These are phyloP conservation scores for Pichia paraexigua DNA, from an alignment of 805 yeast species.

Conservation along the genomic window DNA sequence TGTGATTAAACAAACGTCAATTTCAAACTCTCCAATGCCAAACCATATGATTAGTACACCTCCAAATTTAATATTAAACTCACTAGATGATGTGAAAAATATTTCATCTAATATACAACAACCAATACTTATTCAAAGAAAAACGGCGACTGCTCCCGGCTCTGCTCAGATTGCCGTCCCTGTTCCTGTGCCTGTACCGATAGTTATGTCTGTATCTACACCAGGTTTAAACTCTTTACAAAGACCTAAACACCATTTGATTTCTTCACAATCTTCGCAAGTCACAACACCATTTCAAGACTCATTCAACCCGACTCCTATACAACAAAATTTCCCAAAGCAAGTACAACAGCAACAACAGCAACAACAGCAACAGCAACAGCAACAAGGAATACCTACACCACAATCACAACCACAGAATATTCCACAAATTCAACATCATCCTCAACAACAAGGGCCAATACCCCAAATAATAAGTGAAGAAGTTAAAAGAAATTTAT, in stretches of 20 bases:
- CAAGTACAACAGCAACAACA: not conserved
- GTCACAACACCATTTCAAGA: conserved; percentile 7
- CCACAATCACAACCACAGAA: conserved; percentile 12
- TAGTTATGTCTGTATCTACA: not conserved
- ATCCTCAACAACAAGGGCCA: conserved; percentile 7
- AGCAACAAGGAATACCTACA: conserved; percentile 6
- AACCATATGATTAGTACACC: not conserved
- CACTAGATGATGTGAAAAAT: not conserved
- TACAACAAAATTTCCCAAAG: not conserved
- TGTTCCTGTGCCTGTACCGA: not conserved
- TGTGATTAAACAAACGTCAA: not conserved
- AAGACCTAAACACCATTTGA: not conserved
- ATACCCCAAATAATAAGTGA: conserved; percentile 11
- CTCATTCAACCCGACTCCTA: not conserved
- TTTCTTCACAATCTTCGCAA: conserved; percentile 6
- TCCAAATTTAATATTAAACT: not conserved
- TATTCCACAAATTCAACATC: conserved; percentile 14
- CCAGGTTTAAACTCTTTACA: not conserved
- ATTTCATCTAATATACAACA: not conserved
- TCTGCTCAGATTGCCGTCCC: not conserved
- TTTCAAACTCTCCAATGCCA: not conserved
- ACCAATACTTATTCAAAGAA: not conserved
- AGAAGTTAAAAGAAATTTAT: conserved; percentile 27
- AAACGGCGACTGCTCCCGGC: not conserved
- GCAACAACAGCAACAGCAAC: not conserved